Base-by-base conservation (phyloP, 305 asterid species). In the Fraxinus angustifolia region DNA sequence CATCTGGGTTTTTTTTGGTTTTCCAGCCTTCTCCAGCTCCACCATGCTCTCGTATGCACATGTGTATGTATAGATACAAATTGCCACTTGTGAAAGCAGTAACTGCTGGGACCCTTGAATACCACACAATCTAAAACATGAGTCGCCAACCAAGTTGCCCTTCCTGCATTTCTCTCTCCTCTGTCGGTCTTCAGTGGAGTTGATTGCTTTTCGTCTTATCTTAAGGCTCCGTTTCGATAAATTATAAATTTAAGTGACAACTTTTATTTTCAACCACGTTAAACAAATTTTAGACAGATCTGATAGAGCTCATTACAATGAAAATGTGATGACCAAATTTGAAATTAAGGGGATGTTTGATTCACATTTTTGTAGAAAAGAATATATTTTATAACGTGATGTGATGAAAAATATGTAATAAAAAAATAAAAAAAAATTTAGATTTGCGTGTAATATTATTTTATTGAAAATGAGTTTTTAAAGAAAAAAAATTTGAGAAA, bases 91-190 rank as follows among this genome's bases (percentile, higher is more conserved):
- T 31, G 42, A 16, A 38, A 34, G 73, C 76, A 28, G 78, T 71
- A 77, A 82, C 30, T 70, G 80, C 76, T 23, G 77, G 89, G 84
- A 1, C 80, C 85, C 76, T 72, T 70, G n/a, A 53, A 68, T 19
- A 80, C 6, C 4, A 42, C 75, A 19, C 36, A 42, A 79, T 36
- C 71, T 50, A 23, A 12, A 76, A 21, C 40, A 85, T 40, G 30
- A 53, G 35, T 83, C 81, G 58, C 40, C 65, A 28, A 68, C 40
- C 84, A 85, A 85, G 78, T 81, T 85, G 87, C 79, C 16, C 26
- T 71, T 35, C 60, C 48, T 70, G 16, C 14, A 28, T 42, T 21
- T 40, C 31, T 34, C 70, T 45, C 42, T 31, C 34, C 79, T 73
- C 78, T 73, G 58, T 73, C 67, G 65, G 73, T 65, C 78, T 67